These are phyloP conservation scores for Echria macrotheca DNA, from an alignment of 495 filamentous ascomycete species.

Conservation along the genomic window DNA sequence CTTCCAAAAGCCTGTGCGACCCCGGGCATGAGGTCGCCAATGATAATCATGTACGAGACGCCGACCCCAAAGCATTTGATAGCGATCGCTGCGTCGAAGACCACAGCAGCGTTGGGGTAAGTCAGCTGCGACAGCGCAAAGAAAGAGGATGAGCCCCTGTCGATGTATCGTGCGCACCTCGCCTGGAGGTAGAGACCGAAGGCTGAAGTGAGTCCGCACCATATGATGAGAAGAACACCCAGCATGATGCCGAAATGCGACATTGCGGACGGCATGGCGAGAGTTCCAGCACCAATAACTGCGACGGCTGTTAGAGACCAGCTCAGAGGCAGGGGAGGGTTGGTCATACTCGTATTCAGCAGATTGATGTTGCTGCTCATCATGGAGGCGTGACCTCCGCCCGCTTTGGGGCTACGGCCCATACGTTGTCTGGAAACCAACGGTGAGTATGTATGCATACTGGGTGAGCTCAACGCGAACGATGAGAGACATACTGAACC, in stretches of 20 bases:
- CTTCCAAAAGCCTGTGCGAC: slow-evolving; percentile 69
- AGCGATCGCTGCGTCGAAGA: slow-evolving; percentile 94
- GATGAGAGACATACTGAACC: slow-evolving; percentile 35
- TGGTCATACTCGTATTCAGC: slow-evolving; percentile 75
- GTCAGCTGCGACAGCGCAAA: slow-evolving; percentile 93
- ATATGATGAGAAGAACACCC: slow-evolving; percentile 77
- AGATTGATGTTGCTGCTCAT: slow-evolving; percentile 89
- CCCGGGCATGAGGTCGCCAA: slow-evolving; percentile 96
- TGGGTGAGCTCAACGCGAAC: too few relatives aligned
- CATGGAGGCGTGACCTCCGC: slow-evolving; percentile 75
- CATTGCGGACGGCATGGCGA: slow-evolving; percentile 91
- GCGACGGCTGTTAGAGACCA: neutral
- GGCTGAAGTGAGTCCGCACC: slow-evolving; percentile 81
- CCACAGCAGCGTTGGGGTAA: slow-evolving; percentile 90
- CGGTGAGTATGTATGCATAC: neutral
- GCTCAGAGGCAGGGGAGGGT: neutral
- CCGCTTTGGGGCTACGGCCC: slow-evolving; percentile 36
- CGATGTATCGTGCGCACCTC: slow-evolving; percentile 85
- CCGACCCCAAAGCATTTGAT: slow-evolving; percentile 98
- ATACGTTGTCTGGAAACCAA: slow-evolving; percentile 26
- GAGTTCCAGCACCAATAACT: slow-evolving; percentile 90
- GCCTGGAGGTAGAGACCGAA: slow-evolving; percentile 95
- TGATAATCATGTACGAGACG: slow-evolving; percentile 96
- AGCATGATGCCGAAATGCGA: slow-evolving; percentile 85
- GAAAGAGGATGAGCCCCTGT: slow-evolving; percentile 73